Percentiles rank a stretch among this genome's conserved stretches.
Evolutionary conservation across 257 asterid species (phyloP).

Genomic region (Solanum paucissectum): DNA sequence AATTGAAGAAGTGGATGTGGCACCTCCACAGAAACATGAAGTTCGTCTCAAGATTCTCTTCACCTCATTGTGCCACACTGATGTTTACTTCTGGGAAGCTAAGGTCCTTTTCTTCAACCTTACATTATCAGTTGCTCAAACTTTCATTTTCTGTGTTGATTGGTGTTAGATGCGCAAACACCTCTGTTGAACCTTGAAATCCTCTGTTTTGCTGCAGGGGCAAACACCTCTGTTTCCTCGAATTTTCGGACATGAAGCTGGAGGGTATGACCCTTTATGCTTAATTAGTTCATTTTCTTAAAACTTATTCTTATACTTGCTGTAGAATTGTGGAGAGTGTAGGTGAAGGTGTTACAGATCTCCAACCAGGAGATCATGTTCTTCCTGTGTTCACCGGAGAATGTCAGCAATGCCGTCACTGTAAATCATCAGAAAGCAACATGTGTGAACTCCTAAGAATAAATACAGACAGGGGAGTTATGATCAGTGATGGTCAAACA

Average conservation of each 20-base stretch:
- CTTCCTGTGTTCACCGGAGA: constrained; percentile 91
- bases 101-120: constrained; percentile 27
- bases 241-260: constrained; percentile 94
- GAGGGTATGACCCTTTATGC: constrained; percentile 45
- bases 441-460: constrained; percentile 83
- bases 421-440: constrained; percentile 77
- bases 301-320: background rate
- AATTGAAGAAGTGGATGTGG: constrained; percentile 87
- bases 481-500: constrained; percentile 60
- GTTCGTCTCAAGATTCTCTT: constrained; percentile 71
- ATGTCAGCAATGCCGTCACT: constrained; percentile 67
- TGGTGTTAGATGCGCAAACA: background rate
- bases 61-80: constrained; percentile 90
- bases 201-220: constrained; percentile 32
- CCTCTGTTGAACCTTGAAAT: too few species aligned
- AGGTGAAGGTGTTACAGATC: constrained; percentile 77
- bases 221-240: constrained; percentile 83
- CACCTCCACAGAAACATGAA: constrained; percentile 88
- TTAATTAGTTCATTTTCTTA: background rate
- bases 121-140: background rate
- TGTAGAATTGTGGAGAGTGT: constrained; percentile 73
- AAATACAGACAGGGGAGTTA: constrained; percentile 76
- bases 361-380: constrained; percentile 80
- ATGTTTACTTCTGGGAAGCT: constrained; percentile 86
- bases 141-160: background rate